Conservation (phyloP, 805 yeast species). For the Kluyveromyces nonfermentans region DNA sequence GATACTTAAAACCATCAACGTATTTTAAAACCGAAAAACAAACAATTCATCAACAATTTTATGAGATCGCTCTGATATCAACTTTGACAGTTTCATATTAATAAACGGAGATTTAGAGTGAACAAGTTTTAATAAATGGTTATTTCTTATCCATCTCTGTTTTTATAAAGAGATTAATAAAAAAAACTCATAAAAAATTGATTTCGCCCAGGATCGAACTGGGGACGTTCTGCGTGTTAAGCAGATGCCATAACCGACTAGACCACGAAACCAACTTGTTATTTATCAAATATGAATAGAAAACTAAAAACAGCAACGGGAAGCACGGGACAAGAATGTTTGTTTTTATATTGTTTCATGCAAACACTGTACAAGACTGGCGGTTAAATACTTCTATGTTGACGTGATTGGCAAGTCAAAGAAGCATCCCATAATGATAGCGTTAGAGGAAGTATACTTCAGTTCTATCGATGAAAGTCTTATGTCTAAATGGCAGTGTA, state of each 20-base stretch:
- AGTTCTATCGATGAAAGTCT: neutral
- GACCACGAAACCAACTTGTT: conserved; percentile 79
- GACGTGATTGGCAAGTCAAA: neutral
- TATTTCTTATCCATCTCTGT: too few relatives aligned
- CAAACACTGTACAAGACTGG: neutral
- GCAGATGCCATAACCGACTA: conserved; percentile 99
- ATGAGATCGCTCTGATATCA: too few relatives aligned
- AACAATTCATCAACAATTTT: too few relatives aligned
- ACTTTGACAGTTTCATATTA: too few relatives aligned
- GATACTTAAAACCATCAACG: too few relatives aligned
- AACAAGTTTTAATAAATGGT: too few relatives aligned
- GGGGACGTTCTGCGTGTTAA: conserved; percentile 99
- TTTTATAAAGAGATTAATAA: too few relatives aligned
- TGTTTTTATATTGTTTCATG: neutral
- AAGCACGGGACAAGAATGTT: too few relatives aligned
- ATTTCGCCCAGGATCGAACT: conserved; percentile 99
- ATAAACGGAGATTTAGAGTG: too few relatives aligned
- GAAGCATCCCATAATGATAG: neutral
- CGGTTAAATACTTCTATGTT: neutral
- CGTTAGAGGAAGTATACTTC: neutral
- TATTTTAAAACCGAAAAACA: too few relatives aligned
- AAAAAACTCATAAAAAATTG: conserved; percentile 50
- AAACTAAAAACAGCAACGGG: neutral
- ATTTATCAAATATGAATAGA: neutral
- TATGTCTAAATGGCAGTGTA: conserved; percentile 2